A percentile compares a stretch with the other conserved stretches of the same genome.
These are phyloP conservation scores for Coccomyxa sp. DNA, from an alignment of 139 green algal species.

Conservation along the genomic window DNA sequence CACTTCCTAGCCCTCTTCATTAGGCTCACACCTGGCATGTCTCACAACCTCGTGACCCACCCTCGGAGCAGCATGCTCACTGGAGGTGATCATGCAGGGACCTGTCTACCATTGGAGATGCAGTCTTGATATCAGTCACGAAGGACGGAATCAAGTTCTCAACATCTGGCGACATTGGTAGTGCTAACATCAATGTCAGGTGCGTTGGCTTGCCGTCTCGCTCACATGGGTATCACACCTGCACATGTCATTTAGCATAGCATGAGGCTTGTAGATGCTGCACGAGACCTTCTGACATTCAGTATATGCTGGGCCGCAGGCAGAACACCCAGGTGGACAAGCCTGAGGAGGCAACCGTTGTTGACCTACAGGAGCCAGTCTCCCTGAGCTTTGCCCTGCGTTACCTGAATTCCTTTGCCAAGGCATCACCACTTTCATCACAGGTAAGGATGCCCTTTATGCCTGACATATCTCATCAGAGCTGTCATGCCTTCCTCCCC, in stretches of 20 bases:
- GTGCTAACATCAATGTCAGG: constrained; percentile 90
- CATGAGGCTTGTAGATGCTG: too few relatives aligned
- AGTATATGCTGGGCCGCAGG: background rate
- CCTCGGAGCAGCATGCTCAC: background rate
- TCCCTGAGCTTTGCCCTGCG: constrained; percentile 93
- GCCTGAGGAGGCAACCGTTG: constrained; percentile 75
- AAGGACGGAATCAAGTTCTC: constrained; percentile 98
- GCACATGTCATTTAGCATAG: too few relatives aligned
- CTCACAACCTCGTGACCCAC: too few relatives aligned
- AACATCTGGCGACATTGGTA: constrained; percentile 94
- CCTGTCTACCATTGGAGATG: constrained; percentile 92
- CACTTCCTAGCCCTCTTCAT: too few relatives aligned
- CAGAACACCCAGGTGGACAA: constrained; percentile 38
- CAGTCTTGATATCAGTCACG: constrained; percentile 81
- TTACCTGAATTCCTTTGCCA: constrained; percentile 98
- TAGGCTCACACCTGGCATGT: too few relatives aligned
- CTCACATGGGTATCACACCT: background rate
- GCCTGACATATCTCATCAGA: background rate
- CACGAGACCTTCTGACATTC: too few relatives aligned
- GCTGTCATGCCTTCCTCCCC: background rate
- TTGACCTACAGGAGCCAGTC: constrained; percentile 93
- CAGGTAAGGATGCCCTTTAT: background rate
- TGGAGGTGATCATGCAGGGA: constrained; percentile 36
- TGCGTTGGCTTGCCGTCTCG: background rate
- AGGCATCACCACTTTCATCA: constrained; percentile 64